phyloP scores from a whole-genome alignment of 768 basidiomycete genomes.

The Collybiopsis luxurians region DNA sequence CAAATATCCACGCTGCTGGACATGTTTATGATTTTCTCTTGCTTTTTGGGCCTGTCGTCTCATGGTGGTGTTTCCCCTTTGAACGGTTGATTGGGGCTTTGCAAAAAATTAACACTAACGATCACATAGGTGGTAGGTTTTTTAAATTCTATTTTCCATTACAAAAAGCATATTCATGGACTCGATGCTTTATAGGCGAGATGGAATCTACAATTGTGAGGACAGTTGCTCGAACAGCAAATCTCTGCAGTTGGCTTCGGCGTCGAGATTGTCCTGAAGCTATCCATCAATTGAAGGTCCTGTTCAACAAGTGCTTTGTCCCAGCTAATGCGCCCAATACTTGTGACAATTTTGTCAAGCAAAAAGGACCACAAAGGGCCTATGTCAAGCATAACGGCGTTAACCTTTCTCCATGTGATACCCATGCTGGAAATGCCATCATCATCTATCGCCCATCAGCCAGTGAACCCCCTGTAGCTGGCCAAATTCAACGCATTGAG shows the following conservation, averaged over 20 bases:
- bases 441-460: constrained; percentile 1
- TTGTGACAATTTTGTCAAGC: background rate
- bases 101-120: constrained; percentile 30
- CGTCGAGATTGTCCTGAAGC: background rate
- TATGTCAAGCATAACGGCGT: background rate
- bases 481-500: background rate
- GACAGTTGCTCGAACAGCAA: constrained; percentile 1
- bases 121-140: constrained; percentile 5
- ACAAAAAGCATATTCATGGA: background rate
- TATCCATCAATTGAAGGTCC: background rate
- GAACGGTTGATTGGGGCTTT: constrained; percentile 34
- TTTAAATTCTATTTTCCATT: background rate
- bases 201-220: constrained; percentile 5
- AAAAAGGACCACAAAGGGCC: background rate
- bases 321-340: background rate
- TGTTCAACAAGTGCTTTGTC: constrained; percentile 3
- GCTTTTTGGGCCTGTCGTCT: constrained; percentile 29
- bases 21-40: constrained; percentile 27
- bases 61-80: constrained; percentile 39
- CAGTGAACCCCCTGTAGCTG: background rate
- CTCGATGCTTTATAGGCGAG: background rate
- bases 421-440: background rate
- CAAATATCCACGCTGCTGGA: constrained; percentile 28
- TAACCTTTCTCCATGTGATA: background rate
- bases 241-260: background rate